A percentile compares a stretch with the other conserved stretches of the same genome.
Conservation (phyloP, 208 protist species). For the Angomonas ambiguus region DNA sequence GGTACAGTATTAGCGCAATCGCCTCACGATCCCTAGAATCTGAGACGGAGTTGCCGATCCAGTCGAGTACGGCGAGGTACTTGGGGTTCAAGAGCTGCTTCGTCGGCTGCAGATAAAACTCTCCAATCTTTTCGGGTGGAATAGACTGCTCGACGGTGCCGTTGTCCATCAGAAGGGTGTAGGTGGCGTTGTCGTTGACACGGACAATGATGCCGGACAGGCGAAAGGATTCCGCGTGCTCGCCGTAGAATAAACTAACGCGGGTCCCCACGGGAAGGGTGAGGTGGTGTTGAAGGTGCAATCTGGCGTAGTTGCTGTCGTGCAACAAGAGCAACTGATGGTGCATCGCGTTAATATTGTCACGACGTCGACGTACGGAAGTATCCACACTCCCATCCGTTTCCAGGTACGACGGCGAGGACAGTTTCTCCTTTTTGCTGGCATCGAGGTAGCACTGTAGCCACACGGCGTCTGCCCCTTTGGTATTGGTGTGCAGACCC, state of each 20-base stretch:
- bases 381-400: neutral
- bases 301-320: neutral
- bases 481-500: neutral
- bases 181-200: slow-evolving; percentile 76
- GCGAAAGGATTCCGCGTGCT: neutral
- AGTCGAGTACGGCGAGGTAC: slow-evolving; percentile 59
- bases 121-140: slow-evolving; percentile 42
- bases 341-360: neutral
- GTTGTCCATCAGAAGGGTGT: slow-evolving; percentile 70
- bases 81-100: slow-evolving; percentile 54
- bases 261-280: slow-evolving; percentile 4
- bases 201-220: slow-evolving; percentile 63
- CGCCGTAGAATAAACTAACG: slow-evolving; percentile 5
- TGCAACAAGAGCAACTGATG: neutral
- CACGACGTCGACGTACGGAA: neutral
- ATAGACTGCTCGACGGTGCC: slow-evolving; percentile 72
- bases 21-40: slow-evolving; percentile 62
- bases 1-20: slow-evolving; percentile 68
- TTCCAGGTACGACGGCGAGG: neutral
- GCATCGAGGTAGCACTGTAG: neutral
- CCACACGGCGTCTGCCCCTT: neutral
- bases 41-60: slow-evolving; percentile 61
- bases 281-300: slow-evolving; percentile 1
- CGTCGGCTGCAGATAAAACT: slow-evolving; percentile 27
- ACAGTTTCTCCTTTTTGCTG: neutral